A percentile compares a stretch with the other conserved stretches of the same genome.
Evolutionary conservation across 2,329 filamentous ascomycete species (phyloP).

Genomic region (Epichloe bromicola): DNA sequence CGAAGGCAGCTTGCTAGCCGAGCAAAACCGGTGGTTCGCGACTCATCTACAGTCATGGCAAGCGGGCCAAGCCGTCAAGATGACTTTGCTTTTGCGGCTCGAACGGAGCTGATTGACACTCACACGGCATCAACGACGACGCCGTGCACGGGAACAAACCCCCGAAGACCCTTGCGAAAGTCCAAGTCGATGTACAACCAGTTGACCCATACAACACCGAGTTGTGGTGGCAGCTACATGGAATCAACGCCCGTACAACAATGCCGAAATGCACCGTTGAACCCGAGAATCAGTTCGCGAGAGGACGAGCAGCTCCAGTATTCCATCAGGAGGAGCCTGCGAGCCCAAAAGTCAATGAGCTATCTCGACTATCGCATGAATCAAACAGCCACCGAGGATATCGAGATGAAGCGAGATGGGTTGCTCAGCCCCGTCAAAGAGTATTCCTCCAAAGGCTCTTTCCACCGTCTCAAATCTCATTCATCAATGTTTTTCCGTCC

Average conservation of each 20-base stretch:
- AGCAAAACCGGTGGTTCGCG: slow-evolving; percentile 9
- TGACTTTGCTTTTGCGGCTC: background rate
- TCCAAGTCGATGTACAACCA: slow-evolving; percentile 41
- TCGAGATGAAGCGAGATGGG: slow-evolving; percentile 8
- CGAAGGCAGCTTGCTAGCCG: slow-evolving; percentile 17
- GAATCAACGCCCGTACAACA: slow-evolving; percentile 4
- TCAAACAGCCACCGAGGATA: background rate
- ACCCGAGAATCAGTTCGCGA: slow-evolving; percentile 8
- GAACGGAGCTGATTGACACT: background rate
- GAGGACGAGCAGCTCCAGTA: slow-evolving; percentile 17
- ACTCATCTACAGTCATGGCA: background rate
- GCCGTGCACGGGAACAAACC: slow-evolving; percentile 25
- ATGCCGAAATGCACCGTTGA: slow-evolving; percentile 4
- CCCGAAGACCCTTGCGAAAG: slow-evolving; percentile 37
- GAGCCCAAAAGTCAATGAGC: slow-evolving; percentile 42
- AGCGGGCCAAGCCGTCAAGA: background rate
- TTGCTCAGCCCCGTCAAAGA: slow-evolving; percentile 24
- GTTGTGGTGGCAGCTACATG: background rate
- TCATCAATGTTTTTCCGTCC: slow-evolving; percentile 32
- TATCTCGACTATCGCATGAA: slow-evolving; percentile 23
- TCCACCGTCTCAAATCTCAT: slow-evolving; percentile 24
- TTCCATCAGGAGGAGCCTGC: slow-evolving; percentile 15
- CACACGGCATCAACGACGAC: background rate
- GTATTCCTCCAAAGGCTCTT: slow-evolving; percentile 20
- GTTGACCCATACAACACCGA: slow-evolving; percentile 12